phyloP scores from a whole-genome alignment of 176 grass and related monocot genomes.

The Oryza officinalis region DNA sequence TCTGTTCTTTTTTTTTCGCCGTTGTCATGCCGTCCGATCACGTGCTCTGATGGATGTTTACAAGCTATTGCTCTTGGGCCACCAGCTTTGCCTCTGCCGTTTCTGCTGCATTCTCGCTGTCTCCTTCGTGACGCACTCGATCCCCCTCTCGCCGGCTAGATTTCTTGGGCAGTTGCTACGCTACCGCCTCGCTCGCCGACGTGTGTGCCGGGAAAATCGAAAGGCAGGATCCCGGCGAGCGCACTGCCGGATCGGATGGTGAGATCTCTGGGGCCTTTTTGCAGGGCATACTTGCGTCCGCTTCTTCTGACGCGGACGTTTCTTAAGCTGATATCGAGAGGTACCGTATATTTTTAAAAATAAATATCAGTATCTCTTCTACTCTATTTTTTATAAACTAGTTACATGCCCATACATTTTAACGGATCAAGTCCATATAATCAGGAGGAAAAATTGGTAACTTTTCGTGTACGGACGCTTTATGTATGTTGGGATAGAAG shows the following conservation, averaged over 20 bases:
- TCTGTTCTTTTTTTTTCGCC: slow-evolving; percentile 29
- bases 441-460: too few relatives aligned
- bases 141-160: not conserved
- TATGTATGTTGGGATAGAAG: too few relatives aligned
- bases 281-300: not conserved
- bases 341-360: too few relatives aligned
- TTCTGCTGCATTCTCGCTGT: slow-evolving; percentile 6
- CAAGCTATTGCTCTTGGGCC: slow-evolving; percentile 18
- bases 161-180: slow-evolving; percentile 45
- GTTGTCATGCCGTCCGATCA: slow-evolving; percentile 37
- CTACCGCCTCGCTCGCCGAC: slow-evolving; percentile 13
- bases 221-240: slow-evolving; percentile 20
- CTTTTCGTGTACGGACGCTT: too few relatives aligned
- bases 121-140: slow-evolving; percentile 4
- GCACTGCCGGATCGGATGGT: not conserved
- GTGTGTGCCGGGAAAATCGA: not conserved
- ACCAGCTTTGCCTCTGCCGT: not conserved
- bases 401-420: too few relatives aligned
- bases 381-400: too few relatives aligned
- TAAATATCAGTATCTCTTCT: too few relatives aligned
- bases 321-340: too few relatives aligned
- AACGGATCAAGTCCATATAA: too few relatives aligned
- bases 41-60: slow-evolving; percentile 16
- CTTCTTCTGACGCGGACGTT: not conserved
- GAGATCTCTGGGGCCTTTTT: slow-evolving; percentile 28